Percentiles rank a stretch among this genome's conserved stretches.
These are phyloP conservation scores for Scleromitrula shiraiana DNA, from an alignment of 2,329 filamentous ascomycete species.

Conservation along the genomic window DNA sequence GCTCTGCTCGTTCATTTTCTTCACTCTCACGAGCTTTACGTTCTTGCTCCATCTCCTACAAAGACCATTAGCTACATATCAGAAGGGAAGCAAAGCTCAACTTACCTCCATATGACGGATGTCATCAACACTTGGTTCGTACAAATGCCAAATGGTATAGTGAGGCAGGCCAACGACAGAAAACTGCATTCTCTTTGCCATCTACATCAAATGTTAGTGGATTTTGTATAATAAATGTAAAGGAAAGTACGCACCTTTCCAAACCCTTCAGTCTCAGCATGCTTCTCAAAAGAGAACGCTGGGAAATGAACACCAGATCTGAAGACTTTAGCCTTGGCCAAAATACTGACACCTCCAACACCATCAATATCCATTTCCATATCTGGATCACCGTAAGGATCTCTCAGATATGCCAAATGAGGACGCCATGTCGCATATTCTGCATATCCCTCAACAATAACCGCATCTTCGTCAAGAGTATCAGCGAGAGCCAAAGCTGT, in stretches of 20 bases:
- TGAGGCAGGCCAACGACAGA: constrained; percentile 93
- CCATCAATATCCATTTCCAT: constrained; percentile 99
- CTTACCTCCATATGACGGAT: constrained; percentile 87
- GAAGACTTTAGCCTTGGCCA: constrained; percentile 94
- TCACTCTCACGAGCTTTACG: constrained; percentile 71
- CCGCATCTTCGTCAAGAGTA: constrained; percentile 92
- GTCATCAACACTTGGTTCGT: constrained; percentile 97
- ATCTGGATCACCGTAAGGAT: constrained; percentile 94
- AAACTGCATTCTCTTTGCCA: constrained; percentile 93
- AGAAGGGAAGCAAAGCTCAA: background rate
- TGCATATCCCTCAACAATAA: constrained; percentile 97
- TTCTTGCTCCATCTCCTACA: constrained; percentile 85
- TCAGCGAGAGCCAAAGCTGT: constrained; percentile 90
- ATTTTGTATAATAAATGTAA: background rate
- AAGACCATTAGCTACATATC: constrained; percentile 3
- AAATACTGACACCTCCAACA: constrained; percentile 92
- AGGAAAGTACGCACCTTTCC: constrained; percentile 64
- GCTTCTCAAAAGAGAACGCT: constrained; percentile 96
- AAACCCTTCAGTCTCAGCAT: constrained; percentile 96
- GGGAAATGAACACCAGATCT: constrained; percentile 93
- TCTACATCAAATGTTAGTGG: constrained; percentile 44
- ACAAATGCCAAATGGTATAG: constrained; percentile 99
- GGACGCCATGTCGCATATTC: constrained; percentile 98
- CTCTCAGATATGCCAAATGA: constrained; percentile 90
- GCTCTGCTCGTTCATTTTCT: constrained; percentile 65